phyloP scores from a whole-genome alignment of 345 rosid genomes.

The Linum lewisii region DNA sequence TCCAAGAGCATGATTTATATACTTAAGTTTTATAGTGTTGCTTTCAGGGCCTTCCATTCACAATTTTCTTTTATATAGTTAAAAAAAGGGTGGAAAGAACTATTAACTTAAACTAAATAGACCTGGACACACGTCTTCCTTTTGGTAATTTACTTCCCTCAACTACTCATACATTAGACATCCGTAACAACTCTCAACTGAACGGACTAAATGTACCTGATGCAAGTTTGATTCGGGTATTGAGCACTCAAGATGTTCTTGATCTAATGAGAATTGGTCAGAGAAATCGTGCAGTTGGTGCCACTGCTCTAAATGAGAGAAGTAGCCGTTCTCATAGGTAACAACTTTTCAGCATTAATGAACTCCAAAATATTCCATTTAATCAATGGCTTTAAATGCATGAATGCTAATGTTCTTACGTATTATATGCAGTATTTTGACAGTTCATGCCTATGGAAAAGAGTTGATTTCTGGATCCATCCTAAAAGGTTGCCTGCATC shows the following conservation, averaged over 20 bases:
- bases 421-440: constrained; percentile 43
- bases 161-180: constrained; percentile 64
- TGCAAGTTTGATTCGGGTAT: constrained; percentile 83
- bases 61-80: too few relatives aligned
- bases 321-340: constrained; percentile 98
- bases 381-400: background rate
- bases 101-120: too few relatives aligned
- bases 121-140: background rate
- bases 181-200: constrained; percentile 80
- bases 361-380: background rate
- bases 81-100: too few relatives aligned
- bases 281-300: constrained; percentile 89
- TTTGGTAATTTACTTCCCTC: constrained; percentile 24
- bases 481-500: constrained; percentile 79
- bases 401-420: background rate
- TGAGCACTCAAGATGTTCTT: constrained; percentile 78
- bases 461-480: constrained; percentile 76
- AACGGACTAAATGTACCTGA: constrained; percentile 98
- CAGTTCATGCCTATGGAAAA: constrained; percentile 87
- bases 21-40: too few relatives aligned
- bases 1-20: background rate
- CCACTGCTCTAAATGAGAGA: constrained; percentile 90
- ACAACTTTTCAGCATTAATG: background rate
- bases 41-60: too few relatives aligned
- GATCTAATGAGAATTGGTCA: constrained; percentile 89